Evolutionary conservation across 192 early-diverging fungal species (phyloP), one percentile per base, ranked within the genome.

Genomic region (Mortierella alpina): DNA sequence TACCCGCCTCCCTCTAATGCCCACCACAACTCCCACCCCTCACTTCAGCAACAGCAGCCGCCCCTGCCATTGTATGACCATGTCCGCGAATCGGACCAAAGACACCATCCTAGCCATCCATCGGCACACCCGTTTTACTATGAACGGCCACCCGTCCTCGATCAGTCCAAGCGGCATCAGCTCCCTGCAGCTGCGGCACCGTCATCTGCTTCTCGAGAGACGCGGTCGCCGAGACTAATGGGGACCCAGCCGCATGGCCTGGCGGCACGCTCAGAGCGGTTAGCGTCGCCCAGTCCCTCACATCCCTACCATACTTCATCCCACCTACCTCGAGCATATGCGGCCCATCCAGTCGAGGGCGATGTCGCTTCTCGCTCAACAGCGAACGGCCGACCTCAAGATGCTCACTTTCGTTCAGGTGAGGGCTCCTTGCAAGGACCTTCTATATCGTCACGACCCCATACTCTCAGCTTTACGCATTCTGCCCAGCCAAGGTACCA

Each of bases 11-110:
- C 51, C 67, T 18, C 63, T 31, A 31, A 31, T 31, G 31, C 63
- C 39, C 67, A 52, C n/a, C 75, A 59, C 42, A 56, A 39, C 42
- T 53, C 61, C 63, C 65, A 72, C 66, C 65, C 77, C 63, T 59
- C 77, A 72, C 70, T 68, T 80, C 69, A 80, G 59, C 77, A 80
- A 60, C 69, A 72, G 74, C 74, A 76, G 69, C 76, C 65, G 5
- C 63, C 59, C 55, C 70, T 64, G 66, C 77, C 65, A 67, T 62
- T 71, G 76, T 59, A 63, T 72, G 70, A 80, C 59, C 66, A 46
- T 59, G 77, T 72, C 77, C 77, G 70, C 70, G 77, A 72, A 72
- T 80, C 77, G 77, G 77, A 80, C 70, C 77, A 68, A 49, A 79
- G 63, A 68, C 68, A 39, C 17, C 18, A 47, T 22, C 17, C n/a